These are phyloP conservation scores for Rhytidhysteron rufulum DNA, from an alignment of 2,329 filamentous ascomycete species.

Conservation along the genomic window DNA sequence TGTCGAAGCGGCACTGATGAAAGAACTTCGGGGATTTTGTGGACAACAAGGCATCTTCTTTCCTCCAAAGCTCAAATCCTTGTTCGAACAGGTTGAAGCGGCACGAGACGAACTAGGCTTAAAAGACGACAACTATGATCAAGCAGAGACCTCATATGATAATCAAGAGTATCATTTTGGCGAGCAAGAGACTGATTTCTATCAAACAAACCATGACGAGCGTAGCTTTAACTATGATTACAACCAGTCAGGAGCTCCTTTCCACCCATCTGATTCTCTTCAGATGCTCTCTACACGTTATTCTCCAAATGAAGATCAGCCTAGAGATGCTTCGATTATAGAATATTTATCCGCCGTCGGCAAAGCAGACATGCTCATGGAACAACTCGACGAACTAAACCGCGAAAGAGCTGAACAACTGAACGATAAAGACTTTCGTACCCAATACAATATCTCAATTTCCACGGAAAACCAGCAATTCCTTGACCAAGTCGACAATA, in stretches of 20 bases:
- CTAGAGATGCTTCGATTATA: neutral
- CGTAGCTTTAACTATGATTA: neutral
- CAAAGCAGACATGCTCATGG: neutral
- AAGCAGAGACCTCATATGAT: neutral
- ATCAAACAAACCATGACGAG: neutral
- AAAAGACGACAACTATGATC: slow-evolving; percentile 1
- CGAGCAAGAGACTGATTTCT: neutral
- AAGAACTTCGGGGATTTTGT: neutral
- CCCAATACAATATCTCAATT: neutral
- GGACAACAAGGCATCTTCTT: neutral
- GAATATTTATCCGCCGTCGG: neutral
- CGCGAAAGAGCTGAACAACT: neutral
- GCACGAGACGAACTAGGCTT: neutral
- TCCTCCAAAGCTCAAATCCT: neutral
- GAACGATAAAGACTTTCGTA: neutral
- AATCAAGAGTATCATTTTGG: neutral
- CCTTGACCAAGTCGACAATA: neutral
- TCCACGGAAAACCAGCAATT: neutral
- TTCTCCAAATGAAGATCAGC: no score
- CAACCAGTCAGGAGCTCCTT: neutral
- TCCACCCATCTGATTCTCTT: neutral
- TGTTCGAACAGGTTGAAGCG: neutral
- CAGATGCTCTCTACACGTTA: no score
- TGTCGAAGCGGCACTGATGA: neutral
- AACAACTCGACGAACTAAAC: neutral